phyloP scores from a whole-genome alignment of 768 basidiomycete genomes.

The Termitomyces sp. region DNA sequence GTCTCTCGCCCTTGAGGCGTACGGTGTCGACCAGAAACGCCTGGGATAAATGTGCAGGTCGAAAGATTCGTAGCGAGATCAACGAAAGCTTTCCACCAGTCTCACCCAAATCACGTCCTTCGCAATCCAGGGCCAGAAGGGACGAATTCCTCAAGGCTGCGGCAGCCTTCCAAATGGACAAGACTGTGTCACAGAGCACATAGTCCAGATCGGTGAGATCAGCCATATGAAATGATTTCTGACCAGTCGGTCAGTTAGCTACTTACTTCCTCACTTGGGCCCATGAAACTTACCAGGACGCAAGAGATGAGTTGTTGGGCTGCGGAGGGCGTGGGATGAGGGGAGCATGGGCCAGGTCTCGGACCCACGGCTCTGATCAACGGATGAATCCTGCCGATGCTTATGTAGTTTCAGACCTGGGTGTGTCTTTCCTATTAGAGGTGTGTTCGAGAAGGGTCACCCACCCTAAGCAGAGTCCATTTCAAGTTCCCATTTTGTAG shows the following conservation, averaged over 20 bases:
- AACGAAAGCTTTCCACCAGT: conserved; percentile 6
- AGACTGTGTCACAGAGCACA: background rate
- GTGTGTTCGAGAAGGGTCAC: too few relatives aligned
- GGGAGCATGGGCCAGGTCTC: background rate
- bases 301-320: background rate
- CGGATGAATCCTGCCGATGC: too few relatives aligned
- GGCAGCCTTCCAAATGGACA: background rate
- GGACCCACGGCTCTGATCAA: too few relatives aligned
- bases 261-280: background rate
- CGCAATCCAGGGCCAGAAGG: conserved; percentile 13
- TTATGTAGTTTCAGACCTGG: too few relatives aligned
- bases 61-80: conserved; percentile 3
- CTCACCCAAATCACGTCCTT: conserved; percentile 2
- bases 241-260: background rate
- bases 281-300: background rate
- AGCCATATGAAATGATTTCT: background rate
- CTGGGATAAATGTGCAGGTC: background rate
- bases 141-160: background rate
- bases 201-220: background rate
- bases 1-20: background rate
- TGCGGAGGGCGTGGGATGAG: background rate
- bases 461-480: too few relatives aligned
- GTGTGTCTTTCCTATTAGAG: too few relatives aligned
- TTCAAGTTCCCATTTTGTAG: too few relatives aligned
- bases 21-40: conserved; percentile 5